These are phyloP conservation scores for Fomitopsis serialis DNA, from an alignment of 768 basidiomycete genomes.

Conservation along the genomic window DNA sequence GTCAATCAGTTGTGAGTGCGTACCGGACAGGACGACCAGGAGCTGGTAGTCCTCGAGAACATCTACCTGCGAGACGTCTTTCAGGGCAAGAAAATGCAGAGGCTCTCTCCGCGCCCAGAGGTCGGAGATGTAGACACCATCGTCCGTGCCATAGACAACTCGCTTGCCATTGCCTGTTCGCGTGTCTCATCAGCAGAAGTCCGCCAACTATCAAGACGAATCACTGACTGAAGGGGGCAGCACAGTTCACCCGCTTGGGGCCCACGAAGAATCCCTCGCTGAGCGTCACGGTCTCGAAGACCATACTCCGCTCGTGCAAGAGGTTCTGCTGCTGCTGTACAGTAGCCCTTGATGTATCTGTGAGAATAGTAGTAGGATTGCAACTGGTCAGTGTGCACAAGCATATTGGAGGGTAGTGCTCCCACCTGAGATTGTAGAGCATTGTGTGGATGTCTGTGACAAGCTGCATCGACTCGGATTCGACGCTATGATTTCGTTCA, in stretches of 20 bases:
- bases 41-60: constrained; percentile 95
- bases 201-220: not conserved
- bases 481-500: no score
- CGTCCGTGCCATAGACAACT: constrained; percentile 95
- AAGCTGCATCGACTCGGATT: no score
- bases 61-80: constrained; percentile 92
- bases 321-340: constrained; percentile 84
- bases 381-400: no score
- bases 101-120: constrained; percentile 76
- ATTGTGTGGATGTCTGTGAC: no score
- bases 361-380: no score
- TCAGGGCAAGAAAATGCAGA: constrained; percentile 80
- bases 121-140: constrained; percentile 94
- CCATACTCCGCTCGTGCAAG: constrained; percentile 76
- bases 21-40: constrained; percentile 97
- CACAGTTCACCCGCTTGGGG: constrained; percentile 87
- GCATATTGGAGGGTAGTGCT: no score
- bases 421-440: no score
- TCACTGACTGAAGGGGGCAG: constrained; percentile 78
- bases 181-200: not conserved
- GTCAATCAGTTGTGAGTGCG: constrained; percentile 10
- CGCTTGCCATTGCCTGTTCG: constrained; percentile 65
- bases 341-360: no score
- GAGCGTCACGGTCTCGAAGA: constrained; percentile 82
- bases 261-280: constrained; percentile 88